Evolutionary conservation across 164 flowering plant species (phyloP).

Genomic region (Dillenia turbinata): DNA sequence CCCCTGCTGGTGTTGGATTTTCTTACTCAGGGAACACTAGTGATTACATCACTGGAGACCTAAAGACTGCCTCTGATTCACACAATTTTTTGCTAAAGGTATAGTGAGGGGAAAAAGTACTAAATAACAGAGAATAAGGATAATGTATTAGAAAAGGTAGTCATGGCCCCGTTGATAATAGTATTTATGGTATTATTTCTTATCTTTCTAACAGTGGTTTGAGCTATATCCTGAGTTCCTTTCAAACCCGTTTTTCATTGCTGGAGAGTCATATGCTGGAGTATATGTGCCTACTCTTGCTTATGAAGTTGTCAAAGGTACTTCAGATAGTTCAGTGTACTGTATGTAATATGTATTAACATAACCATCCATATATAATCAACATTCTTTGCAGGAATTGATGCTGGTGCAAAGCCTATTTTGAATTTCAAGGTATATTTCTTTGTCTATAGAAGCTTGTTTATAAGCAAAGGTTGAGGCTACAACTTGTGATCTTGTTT

Average conservation of each 20-base stretch:
- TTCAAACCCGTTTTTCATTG: constrained; percentile 62
- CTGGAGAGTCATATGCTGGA: constrained; percentile 98
- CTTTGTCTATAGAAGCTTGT: neutral
- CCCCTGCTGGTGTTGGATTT: constrained; percentile 94
- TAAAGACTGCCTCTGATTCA: constrained; percentile 69
- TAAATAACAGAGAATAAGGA: too few relatives aligned
- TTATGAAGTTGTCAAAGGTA: constrained; percentile 70
- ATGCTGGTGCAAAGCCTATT: constrained; percentile 50
- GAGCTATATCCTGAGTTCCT: constrained; percentile 67
- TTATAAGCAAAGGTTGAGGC: too few relatives aligned
- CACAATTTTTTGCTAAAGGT: constrained; percentile 89
- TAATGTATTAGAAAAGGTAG: too few relatives aligned
- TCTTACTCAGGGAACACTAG: constrained; percentile 58
- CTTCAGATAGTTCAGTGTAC: neutral
- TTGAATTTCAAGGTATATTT: constrained; percentile 69
- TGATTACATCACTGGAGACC: constrained; percentile 78
- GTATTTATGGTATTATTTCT: neutral
- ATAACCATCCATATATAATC: constrained; percentile 2
- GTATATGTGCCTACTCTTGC: constrained; percentile 95
- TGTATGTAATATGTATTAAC: neutral
- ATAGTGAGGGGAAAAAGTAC: neutral
- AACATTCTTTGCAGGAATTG: constrained; percentile 44
- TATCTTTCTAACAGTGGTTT: constrained; percentile 64
- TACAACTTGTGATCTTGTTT: neutral
- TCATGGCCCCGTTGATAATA: too few relatives aligned